Conservation (phyloP, 495 filamentous ascomycete genomes). For the Glarea lozoyensis region DNA sequence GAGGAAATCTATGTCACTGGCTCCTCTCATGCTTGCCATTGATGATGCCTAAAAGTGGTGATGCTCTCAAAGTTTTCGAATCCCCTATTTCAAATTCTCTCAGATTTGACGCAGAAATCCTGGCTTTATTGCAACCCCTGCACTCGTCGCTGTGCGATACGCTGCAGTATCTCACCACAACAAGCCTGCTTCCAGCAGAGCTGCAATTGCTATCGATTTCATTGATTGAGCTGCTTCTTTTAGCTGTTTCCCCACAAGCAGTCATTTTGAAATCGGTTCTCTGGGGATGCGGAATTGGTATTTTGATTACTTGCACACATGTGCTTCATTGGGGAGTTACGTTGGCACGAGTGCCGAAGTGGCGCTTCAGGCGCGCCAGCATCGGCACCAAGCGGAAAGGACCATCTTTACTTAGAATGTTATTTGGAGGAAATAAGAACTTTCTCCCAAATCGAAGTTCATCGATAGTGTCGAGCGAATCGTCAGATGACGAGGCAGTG, state of each 20-base stretch:
- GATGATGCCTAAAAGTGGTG: constrained; percentile 20
- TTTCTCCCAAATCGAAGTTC: constrained; percentile 9
- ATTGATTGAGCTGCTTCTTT: constrained; percentile 73
- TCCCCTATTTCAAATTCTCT: background rate
- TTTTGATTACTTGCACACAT: constrained; percentile 64
- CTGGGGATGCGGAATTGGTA: constrained; percentile 76
- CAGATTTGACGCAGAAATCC: constrained; percentile 32
- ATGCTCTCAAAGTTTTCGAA: background rate
- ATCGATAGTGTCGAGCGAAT: constrained; percentile 2
- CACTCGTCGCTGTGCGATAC: constrained; percentile 72
- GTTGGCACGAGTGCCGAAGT: constrained; percentile 80
- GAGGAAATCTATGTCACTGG: constrained; percentile 63
- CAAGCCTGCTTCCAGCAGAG: constrained; percentile 77
- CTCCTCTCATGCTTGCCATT: constrained; percentile 55
- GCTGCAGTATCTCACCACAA: constrained; percentile 72
- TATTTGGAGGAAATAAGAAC: constrained; percentile 20
- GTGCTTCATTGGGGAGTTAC: constrained; percentile 81
- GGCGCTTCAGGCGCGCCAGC: constrained; percentile 64
- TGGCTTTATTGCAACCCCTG: constrained; percentile 70
- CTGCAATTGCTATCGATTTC: constrained; percentile 75
- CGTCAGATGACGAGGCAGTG: constrained; percentile 10
- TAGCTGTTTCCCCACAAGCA: constrained; percentile 74
- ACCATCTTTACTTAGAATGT: constrained; percentile 8
- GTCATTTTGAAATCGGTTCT: constrained; percentile 73
- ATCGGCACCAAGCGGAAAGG: background rate